Evolutionary conservation across 1,284 basidiomycete species (phyloP).

Genomic region (Apiotrichum gamsii): DNA sequence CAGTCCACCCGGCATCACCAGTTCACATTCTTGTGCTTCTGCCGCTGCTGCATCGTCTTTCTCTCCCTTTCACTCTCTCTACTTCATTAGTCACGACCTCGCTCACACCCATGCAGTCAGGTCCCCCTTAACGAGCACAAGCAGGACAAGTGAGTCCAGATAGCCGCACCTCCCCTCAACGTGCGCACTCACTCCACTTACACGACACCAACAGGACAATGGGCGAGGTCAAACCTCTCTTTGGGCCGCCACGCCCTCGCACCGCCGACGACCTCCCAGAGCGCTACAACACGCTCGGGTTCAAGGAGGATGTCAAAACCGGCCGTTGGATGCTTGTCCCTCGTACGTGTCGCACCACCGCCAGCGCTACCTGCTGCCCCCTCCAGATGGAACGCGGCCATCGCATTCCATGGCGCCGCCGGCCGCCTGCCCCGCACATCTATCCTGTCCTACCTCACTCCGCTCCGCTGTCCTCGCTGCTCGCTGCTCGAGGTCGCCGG

Average conservation of each 20-base stretch:
- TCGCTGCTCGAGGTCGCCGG: not conserved
- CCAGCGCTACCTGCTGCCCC: too few relatives aligned
- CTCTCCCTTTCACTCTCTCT: not conserved
- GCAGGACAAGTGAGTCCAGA: conserved; percentile 4
- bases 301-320: conserved; percentile 53
- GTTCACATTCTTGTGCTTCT: too few relatives aligned
- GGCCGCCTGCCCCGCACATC: too few relatives aligned
- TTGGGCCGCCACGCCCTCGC: conserved; percentile 16
- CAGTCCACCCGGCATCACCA: too few relatives aligned
- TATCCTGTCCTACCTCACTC: too few relatives aligned
- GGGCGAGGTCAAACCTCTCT: conserved; percentile 31
- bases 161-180: not conserved
- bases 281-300: conserved; percentile 42
- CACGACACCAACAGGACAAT: not conserved
- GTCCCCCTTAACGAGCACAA: conserved; percentile 36
- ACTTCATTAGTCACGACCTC: too few relatives aligned
- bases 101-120: conserved; percentile 23
- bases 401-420: too few relatives aligned
- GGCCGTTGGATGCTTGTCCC: conserved; percentile 70
- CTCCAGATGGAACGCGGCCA: too few relatives aligned
- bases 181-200: not conserved
- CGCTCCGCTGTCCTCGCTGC: too few relatives aligned
- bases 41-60: too few relatives aligned
- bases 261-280: conserved; percentile 21
- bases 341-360: conserved; percentile 45